A percentile compares a stretch with the other conserved stretches of the same genome.
phyloP scores from a whole-genome alignment of 1,284 basidiomycete species.

The Boletus semigastroideus region DNA sequence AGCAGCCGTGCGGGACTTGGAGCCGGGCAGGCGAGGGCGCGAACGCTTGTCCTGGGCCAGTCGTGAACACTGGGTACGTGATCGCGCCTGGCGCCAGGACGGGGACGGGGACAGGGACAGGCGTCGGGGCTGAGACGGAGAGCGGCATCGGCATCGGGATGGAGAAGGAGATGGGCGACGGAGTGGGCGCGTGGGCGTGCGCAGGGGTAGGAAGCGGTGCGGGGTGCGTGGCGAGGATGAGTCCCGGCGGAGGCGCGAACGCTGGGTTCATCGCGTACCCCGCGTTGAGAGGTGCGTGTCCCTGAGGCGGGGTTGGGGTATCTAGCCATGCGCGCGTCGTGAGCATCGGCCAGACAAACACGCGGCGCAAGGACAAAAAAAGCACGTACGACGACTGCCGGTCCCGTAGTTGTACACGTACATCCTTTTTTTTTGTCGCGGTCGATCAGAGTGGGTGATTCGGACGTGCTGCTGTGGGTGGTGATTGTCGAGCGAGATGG shows the following conservation, averaged over 20 bases:
- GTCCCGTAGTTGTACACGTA: constrained; percentile 3
- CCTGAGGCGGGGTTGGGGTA: neutral
- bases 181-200: no score
- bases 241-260: neutral
- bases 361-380: no score
- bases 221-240: neutral
- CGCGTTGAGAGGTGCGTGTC: neutral
- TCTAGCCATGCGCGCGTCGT: neutral
- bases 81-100: neutral
- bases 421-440: constrained; percentile 1
- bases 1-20: constrained; percentile 19
- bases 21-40: neutral
- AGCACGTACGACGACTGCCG: constrained; percentile 6
- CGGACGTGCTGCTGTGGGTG: neutral
- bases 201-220: neutral
- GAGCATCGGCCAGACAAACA: neutral
- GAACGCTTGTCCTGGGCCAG: no score
- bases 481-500: neutral
- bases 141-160: no score
- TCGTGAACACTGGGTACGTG: no score
- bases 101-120: neutral
- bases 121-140: neutral
- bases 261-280: neutral
- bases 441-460: neutral
- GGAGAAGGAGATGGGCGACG: no score